These are phyloP conservation scores for Diaporthe caulivora DNA, from an alignment of 2,329 filamentous ascomycete species.

Conservation along the genomic window DNA sequence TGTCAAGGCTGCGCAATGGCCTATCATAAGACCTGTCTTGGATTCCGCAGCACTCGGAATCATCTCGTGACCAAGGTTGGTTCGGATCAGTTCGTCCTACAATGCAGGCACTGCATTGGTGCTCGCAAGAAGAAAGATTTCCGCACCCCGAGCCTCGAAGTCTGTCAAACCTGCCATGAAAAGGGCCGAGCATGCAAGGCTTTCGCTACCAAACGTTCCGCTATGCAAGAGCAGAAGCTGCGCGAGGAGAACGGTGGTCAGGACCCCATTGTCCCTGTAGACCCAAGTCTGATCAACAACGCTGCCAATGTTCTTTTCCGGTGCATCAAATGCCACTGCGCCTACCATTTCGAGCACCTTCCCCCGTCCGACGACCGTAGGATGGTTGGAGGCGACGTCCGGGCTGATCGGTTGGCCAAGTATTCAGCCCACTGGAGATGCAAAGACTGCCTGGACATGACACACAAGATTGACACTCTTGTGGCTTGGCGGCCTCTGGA, in stretches of 20 bases:
- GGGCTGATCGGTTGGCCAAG: conserved; percentile 75
- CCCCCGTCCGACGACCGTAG: conserved; percentile 60
- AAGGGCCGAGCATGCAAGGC: conserved; percentile 78
- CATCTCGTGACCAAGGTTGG: conserved; percentile 90
- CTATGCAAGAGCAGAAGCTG: conserved; percentile 85
- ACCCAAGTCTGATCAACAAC: conserved; percentile 78
- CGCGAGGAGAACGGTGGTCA: conserved; percentile 82
- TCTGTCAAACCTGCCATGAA: conserved; percentile 77
- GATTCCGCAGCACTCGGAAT: conserved; percentile 78
- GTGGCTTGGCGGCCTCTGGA: conserved; percentile 88
- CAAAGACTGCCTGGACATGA: conserved; percentile 76
- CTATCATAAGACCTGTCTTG: conserved; percentile 88
- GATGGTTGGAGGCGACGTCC: conserved; percentile 59
- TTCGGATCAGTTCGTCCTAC: conserved; percentile 83
- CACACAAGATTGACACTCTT: conserved; percentile 78
- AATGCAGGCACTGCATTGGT: conserved; percentile 88
- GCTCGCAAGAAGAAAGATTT: conserved; percentile 75
- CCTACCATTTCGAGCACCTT: conserved; percentile 88
- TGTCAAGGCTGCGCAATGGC: conserved; percentile 92
- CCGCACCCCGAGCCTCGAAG: conserved; percentile 76
- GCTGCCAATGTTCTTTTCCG: conserved; percentile 83
- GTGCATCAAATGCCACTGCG: conserved; percentile 81
- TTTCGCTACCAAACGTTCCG: conserved; percentile 79
- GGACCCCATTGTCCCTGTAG: conserved; percentile 79
- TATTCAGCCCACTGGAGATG: conserved; percentile 85